Evolutionary conservation across 495 filamentous ascomycete species (phyloP).

Genomic region (Hypoxylon rickii): DNA sequence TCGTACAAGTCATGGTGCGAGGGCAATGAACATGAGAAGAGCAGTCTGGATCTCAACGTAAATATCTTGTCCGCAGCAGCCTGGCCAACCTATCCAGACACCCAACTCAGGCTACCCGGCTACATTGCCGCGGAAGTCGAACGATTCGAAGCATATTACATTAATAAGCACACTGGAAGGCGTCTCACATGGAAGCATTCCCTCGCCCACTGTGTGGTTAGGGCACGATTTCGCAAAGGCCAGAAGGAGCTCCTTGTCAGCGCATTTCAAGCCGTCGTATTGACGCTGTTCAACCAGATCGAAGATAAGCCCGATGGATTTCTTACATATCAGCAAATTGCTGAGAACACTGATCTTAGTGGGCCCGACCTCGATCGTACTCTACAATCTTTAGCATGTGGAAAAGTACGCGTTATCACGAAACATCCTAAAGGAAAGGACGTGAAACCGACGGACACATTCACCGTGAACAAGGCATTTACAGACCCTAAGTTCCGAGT

Average conservation of each 20-base stretch:
- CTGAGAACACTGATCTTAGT: conserved; percentile 64
- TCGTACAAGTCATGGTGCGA: conserved; percentile 65
- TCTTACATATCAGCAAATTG: conserved; percentile 71
- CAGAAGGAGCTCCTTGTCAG: conserved; percentile 85
- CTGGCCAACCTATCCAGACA: conserved; percentile 90
- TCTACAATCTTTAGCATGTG: conserved; percentile 91
- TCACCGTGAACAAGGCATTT: conserved; percentile 78
- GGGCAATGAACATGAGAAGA: conserved; percentile 51
- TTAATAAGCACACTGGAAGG: conserved; percentile 81
- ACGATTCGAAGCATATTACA: conserved; percentile 80
- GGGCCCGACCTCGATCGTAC: conserved; percentile 84
- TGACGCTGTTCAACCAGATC: conserved; percentile 87
- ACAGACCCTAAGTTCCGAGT: conserved; percentile 82
- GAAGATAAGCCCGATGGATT: conserved; percentile 50
- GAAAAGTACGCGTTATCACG: conserved; percentile 78
- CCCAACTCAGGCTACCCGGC: conserved; percentile 74
- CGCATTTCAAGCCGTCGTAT: conserved; percentile 87
- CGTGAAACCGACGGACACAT: conserved; percentile 74
- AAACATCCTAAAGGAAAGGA: conserved; percentile 88
- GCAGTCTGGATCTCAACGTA: conserved; percentile 77
- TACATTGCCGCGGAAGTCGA: conserved; percentile 68
- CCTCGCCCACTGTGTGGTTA: conserved; percentile 83
- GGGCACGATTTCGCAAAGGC: conserved; percentile 74
- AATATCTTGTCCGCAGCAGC: conserved; percentile 83
- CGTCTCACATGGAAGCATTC: conserved; percentile 91